Evolutionary conservation across 164 flowering plant genomes (phyloP).

Genomic region (Buxus sempervirens): DNA sequence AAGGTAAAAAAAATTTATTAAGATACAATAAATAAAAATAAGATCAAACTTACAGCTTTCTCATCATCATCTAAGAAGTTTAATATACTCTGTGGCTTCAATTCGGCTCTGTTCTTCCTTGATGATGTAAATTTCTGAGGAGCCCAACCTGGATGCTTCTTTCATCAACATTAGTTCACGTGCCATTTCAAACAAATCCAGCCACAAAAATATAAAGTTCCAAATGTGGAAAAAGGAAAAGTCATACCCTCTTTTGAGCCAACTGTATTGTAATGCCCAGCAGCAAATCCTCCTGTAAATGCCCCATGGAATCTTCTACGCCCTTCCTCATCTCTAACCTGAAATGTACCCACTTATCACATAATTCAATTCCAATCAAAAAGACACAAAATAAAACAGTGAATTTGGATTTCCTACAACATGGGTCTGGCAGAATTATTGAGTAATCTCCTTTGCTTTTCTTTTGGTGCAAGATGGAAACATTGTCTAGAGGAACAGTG

Average conservation of each 20-base stretch:
- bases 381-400: not conserved
- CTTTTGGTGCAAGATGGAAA: no score
- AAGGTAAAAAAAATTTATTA: not conserved
- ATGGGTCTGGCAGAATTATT: no score
- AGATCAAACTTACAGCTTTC: slow-evolving; percentile 55
- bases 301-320: slow-evolving; percentile 95
- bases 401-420: no score
- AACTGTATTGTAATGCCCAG: slow-evolving; percentile 85
- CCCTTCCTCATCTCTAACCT: slow-evolving; percentile 96
- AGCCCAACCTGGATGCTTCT: slow-evolving; percentile 70
- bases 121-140: slow-evolving; percentile 94
- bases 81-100: slow-evolving; percentile 61
- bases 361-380: not conserved
- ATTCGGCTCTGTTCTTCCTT: slow-evolving; percentile 80
- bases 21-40: not conserved
- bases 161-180: not conserved
- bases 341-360: slow-evolving; percentile 13
- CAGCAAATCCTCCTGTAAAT: slow-evolving; percentile 90
- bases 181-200: not conserved
- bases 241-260: slow-evolving; percentile 87
- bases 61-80: slow-evolving; percentile 92
- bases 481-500: no score
- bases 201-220: not conserved
- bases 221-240: not conserved
- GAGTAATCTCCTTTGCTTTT: no score